Percentiles rank a stretch among this genome's conserved stretches.
Evolutionary conservation across 2,329 filamentous ascomycete species (phyloP).

Genomic region (Phoma sp.): DNA sequence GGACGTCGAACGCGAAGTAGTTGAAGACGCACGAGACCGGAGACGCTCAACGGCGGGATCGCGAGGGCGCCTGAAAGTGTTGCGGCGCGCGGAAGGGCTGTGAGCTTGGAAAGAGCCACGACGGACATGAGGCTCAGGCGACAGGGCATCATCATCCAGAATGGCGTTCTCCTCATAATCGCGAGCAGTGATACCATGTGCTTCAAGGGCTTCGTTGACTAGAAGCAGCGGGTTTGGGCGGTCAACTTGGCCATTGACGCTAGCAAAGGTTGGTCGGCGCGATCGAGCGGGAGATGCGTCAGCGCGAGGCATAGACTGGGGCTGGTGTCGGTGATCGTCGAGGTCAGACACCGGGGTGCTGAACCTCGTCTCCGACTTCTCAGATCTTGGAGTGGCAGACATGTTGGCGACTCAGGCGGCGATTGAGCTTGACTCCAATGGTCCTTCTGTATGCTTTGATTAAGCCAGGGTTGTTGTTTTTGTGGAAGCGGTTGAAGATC

Average conservation of each 20-base stretch:
- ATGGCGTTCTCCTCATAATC: constrained; percentile 93
- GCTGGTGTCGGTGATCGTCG: constrained; percentile 82
- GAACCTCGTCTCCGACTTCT: constrained; percentile 68
- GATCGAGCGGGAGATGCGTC: constrained; percentile 60
- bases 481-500: constrained; percentile 10
- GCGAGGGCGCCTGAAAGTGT: constrained; percentile 52
- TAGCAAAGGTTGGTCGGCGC: constrained; percentile 76
- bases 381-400: constrained; percentile 69
- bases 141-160: constrained; percentile 70
- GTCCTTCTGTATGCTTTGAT: constrained; percentile 12
- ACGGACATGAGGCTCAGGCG: constrained; percentile 52
- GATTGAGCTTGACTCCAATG: constrained; percentile 28
- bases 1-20: constrained; percentile 72
- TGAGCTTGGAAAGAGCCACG: constrained; percentile 53
- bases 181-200: constrained; percentile 59
- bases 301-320: constrained; percentile 63
- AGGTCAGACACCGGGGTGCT: constrained; percentile 78
- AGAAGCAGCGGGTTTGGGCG: constrained; percentile 53
- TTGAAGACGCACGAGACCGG: constrained; percentile 56
- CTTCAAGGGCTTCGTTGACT: constrained; percentile 54
- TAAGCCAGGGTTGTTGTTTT: constrained; percentile 34
- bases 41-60: constrained; percentile 42
- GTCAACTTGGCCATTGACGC: constrained; percentile 56
- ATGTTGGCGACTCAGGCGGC: constrained; percentile 48
- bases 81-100: constrained; percentile 50